Conservation (phyloP, 345 rosid species). For the Arabidopsis suecica region DNA sequence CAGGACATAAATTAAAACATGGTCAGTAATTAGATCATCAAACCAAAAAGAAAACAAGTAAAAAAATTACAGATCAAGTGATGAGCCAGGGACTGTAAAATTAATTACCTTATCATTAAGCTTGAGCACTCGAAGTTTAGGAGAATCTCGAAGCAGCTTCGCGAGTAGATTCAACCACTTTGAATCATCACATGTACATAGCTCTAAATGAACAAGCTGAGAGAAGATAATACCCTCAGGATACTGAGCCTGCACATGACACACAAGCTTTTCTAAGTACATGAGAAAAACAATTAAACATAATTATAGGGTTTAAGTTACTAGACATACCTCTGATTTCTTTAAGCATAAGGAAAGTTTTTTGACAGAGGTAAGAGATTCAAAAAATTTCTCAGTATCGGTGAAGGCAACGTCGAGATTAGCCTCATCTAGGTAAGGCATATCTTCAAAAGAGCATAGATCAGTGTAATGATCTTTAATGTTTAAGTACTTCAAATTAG, state of each 20-base stretch:
- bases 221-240: constrained; percentile 15
- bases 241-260: constrained; percentile 11
- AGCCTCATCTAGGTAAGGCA: constrained; percentile 24
- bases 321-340: not conserved
- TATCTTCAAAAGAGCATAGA: not conserved
- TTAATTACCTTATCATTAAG: not conserved
- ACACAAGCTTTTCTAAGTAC: not conserved
- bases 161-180: constrained; percentile 14
- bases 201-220: constrained; percentile 14
- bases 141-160: constrained; percentile 12
- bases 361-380: constrained; percentile 9
- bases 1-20: not conserved
- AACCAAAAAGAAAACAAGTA: not conserved
- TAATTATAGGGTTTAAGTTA: not conserved
- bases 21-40: not conserved
- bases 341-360: constrained; percentile 21
- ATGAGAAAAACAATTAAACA: not conserved
- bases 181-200: constrained; percentile 15
- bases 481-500: constrained; percentile 16
- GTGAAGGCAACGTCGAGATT: constrained; percentile 8
- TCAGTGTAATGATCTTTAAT: constrained; percentile 1
- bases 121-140: constrained; percentile 18
- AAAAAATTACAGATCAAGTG: not conserved
- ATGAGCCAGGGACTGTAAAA: not conserved
- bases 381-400: not conserved